These are phyloP conservation scores for Trichocomaceae sp. DNA, from an alignment of 2,329 filamentous ascomycete genomes.

Conservation along the genomic window DNA sequence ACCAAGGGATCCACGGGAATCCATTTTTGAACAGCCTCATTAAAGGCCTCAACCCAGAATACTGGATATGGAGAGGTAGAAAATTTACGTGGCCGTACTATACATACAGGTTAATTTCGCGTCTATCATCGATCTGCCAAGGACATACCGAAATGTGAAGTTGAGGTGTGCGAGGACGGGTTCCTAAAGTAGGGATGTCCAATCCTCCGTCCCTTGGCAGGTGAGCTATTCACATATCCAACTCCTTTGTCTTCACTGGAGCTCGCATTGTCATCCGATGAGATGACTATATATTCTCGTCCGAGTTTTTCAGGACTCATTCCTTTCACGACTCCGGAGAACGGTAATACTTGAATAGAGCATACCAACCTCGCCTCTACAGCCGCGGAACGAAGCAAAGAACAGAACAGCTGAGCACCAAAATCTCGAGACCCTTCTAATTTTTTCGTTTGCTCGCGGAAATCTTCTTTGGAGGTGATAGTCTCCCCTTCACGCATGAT, in stretches of 20 bases:
- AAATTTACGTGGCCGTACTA: slow-evolving; percentile 10
- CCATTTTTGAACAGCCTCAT: slow-evolving; percentile 84
- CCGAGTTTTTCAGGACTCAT: slow-evolving; percentile 38
- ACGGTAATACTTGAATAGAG: slow-evolving; percentile 77
- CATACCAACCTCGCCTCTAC: slow-evolving; percentile 79
- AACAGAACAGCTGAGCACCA: slow-evolving; percentile 85
- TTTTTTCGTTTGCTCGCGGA: slow-evolving; percentile 60
- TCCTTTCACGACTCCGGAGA: slow-evolving; percentile 46
- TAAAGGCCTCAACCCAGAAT: slow-evolving; percentile 92
- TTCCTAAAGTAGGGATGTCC: slow-evolving; percentile 31
- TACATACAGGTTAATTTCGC: slow-evolving; percentile 4
- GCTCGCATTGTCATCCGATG: slow-evolving; percentile 29
- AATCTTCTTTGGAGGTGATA: slow-evolving; percentile 64
- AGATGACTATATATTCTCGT: slow-evolving; percentile 31
- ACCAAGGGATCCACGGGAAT: slow-evolving; percentile 79
- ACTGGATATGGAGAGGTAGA: slow-evolving; percentile 63
- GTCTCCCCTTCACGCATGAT: slow-evolving; percentile 60
- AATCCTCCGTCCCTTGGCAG: slow-evolving; percentile 25
- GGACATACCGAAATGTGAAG: slow-evolving; percentile 19
- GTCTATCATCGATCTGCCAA: not conserved
- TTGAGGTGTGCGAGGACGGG: slow-evolving; percentile 13
- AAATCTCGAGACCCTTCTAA: slow-evolving; percentile 80
- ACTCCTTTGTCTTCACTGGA: slow-evolving; percentile 24
- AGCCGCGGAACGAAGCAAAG: slow-evolving; percentile 73
- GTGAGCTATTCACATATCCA: slow-evolving; percentile 10